Evolutionary conservation across 1,284 basidiomycete genomes (phyloP).

Genomic region (Cryptococcus hybrid): DNA sequence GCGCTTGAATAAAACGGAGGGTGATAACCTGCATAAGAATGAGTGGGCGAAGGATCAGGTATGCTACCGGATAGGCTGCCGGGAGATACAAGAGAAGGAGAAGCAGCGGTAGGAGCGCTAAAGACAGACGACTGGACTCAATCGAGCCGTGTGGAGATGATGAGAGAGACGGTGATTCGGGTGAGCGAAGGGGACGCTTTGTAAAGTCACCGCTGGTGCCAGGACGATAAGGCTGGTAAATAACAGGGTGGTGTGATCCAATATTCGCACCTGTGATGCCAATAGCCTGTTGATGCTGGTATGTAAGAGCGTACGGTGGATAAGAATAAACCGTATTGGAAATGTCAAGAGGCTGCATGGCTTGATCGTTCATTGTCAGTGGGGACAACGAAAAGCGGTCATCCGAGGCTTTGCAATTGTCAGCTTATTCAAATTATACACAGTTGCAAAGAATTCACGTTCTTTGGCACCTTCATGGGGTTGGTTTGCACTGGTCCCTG

Average conservation of each 20-base stretch:
- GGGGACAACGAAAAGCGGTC: constrained; percentile 7
- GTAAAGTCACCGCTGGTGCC: constrained; percentile 11
- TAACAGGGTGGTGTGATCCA: constrained; percentile 1
- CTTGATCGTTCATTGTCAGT: constrained; percentile 6
- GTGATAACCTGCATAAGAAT: constrained; percentile 1
- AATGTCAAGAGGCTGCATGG: neutral
- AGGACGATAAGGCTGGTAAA: constrained; percentile 15
- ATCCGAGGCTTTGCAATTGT: too few species aligned
- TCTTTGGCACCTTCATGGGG: neutral
- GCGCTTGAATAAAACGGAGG: constrained; percentile 1
- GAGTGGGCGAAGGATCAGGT: constrained; percentile 7
- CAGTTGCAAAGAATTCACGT: neutral
- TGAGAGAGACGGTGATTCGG: constrained; percentile 6
- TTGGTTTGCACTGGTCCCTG: neutral
- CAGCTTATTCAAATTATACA: neutral
- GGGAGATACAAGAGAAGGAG: constrained; percentile 12
- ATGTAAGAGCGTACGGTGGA: constrained; percentile 11
- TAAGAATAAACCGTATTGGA: constrained; percentile 2
- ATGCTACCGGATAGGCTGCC: constrained; percentile 5
- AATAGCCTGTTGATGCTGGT: constrained; percentile 1
- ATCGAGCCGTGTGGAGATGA: constrained; percentile 9
- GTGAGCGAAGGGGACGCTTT: neutral
- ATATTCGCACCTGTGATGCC: neutral
- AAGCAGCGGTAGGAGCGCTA: constrained; percentile 14
- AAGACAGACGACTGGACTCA: constrained; percentile 8